Conservation (phyloP, 495 filamentous ascomycete species). For the Hyaloscypha variabilis region DNA sequence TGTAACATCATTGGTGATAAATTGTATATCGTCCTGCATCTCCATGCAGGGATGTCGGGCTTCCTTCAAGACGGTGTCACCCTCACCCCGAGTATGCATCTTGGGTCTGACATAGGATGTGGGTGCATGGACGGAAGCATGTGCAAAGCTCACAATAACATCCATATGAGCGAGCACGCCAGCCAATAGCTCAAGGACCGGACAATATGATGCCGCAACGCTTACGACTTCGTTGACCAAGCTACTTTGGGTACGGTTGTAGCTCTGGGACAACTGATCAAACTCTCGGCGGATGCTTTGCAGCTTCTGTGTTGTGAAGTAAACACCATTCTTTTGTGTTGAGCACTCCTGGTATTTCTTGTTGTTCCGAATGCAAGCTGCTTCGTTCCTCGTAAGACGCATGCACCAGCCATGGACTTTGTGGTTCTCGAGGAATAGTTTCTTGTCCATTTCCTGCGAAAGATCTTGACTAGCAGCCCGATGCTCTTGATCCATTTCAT, state of each 20-base stretch:
- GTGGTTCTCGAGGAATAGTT: conserved; percentile 97
- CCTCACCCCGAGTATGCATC: conserved; percentile 88
- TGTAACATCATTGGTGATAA: conserved; percentile 96
- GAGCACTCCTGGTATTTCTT: conserved; percentile 90
- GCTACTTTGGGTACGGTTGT: conserved; percentile 92
- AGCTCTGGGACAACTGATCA: conserved; percentile 92
- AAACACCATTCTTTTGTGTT: conserved; percentile 98
- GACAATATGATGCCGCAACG: conserved; percentile 93
- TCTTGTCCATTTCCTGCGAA: conserved; percentile 95
- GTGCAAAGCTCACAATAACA: conserved; percentile 94
- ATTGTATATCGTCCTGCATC: conserved; percentile 97
- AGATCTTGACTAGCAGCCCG: conserved; percentile 75
- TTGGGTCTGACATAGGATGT: conserved; percentile 88
- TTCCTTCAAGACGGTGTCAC: conserved; percentile 88
- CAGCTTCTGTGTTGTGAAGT: conserved; percentile 90
- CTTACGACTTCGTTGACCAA: conserved; percentile 90
- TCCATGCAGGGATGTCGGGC: conserved; percentile 98
- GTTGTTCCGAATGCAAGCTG: conserved; percentile 90
- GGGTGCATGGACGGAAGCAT: conserved; percentile 91
- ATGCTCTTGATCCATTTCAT: conserved; percentile 86
- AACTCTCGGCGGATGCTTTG: conserved; percentile 85
- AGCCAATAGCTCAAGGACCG: conserved; percentile 88
- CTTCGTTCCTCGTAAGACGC: conserved; percentile 87
- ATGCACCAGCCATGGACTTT: conserved; percentile 96
- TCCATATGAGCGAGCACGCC: conserved; percentile 91